phyloP scores from a whole-genome alignment of 2,329 filamentous ascomycete genomes.

The Orbilia quercus region DNA sequence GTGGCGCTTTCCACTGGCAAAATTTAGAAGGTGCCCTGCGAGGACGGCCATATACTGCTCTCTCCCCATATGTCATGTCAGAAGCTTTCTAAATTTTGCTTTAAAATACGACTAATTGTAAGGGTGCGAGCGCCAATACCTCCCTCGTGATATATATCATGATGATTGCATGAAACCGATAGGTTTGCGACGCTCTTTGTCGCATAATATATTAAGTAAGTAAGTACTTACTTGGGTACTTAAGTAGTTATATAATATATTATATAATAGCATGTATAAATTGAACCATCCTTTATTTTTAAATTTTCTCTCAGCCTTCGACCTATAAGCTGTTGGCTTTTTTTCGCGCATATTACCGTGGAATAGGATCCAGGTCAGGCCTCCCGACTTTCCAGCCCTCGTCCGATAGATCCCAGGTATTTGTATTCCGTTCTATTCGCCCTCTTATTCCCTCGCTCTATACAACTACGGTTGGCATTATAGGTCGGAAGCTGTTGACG shows the following conservation, averaged over 20 bases:
- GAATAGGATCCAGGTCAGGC: slow-evolving; percentile 1
- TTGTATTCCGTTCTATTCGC: slow-evolving; percentile 19
- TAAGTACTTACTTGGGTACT: too few relatives aligned
- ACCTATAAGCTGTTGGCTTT: background rate
- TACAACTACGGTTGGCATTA: slow-evolving; percentile 28
- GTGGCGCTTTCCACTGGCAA: background rate
- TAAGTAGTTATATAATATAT: background rate
- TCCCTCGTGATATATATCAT: too few relatives aligned
- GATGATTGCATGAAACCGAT: too few relatives aligned
- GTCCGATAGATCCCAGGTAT: slow-evolving; percentile 27
- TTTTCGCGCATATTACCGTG: background rate
- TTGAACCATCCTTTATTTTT: background rate
- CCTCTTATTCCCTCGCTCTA: slow-evolving; percentile 20
- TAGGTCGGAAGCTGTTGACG: slow-evolving; percentile 41
- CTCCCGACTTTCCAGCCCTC: slow-evolving; percentile 8
- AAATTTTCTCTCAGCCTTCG: background rate
- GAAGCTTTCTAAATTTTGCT: too few relatives aligned
- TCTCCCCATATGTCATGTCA: background rate
- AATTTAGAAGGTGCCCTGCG: slow-evolving; percentile 13
- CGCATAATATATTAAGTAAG: too few relatives aligned
- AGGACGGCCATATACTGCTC: slow-evolving; percentile 12
- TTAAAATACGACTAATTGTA: too few relatives aligned
- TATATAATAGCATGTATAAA: too few relatives aligned
- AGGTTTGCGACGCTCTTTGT: too few relatives aligned
- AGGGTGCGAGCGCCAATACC: background rate